Evolutionary conservation across 345 rosid genomes (phyloP).

Genomic region (Corymbia maculata): DNA sequence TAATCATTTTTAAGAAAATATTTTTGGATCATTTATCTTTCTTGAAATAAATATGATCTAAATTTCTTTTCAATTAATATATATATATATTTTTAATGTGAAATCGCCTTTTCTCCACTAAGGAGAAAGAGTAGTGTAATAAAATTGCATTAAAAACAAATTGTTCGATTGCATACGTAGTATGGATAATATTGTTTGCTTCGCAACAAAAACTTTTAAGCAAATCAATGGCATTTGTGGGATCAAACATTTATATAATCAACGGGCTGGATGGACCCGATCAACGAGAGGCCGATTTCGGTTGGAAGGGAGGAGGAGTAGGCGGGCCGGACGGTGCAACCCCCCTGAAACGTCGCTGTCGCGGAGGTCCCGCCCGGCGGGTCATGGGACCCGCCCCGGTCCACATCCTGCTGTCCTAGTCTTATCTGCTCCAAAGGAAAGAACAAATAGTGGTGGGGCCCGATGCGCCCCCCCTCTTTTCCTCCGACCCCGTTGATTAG

Average conservation of each 20-base stretch:
- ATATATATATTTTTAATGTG: not conserved
- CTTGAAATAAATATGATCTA: rapidly evolving
- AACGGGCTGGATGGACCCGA: not conserved
- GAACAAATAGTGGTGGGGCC: not conserved
- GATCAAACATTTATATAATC: not conserved
- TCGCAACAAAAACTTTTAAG: not conserved
- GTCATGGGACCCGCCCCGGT: not conserved
- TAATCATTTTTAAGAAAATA: not conserved
- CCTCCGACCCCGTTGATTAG: not conserved
- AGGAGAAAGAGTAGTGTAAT: not conserved
- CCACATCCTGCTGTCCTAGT: not conserved
- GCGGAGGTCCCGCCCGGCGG: not conserved
- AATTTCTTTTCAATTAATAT: not conserved
- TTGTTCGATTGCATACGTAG: not conserved
- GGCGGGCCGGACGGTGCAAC: not conserved
- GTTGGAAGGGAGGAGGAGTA: not conserved
- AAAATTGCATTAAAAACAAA: not conserved
- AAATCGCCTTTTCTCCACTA: not conserved
- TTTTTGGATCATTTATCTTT: not conserved
- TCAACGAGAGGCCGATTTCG: not conserved
- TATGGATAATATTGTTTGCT: not conserved
- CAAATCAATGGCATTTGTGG: rapidly evolving
- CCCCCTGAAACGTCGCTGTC: not conserved
- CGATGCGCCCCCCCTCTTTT: not conserved
- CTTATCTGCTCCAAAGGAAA: not conserved